Evolutionary conservation across 192 early-diverging fungal genomes (phyloP), one percentile per base, ranked within the genome.

Genomic region (Dissophora globulifera): DNA sequence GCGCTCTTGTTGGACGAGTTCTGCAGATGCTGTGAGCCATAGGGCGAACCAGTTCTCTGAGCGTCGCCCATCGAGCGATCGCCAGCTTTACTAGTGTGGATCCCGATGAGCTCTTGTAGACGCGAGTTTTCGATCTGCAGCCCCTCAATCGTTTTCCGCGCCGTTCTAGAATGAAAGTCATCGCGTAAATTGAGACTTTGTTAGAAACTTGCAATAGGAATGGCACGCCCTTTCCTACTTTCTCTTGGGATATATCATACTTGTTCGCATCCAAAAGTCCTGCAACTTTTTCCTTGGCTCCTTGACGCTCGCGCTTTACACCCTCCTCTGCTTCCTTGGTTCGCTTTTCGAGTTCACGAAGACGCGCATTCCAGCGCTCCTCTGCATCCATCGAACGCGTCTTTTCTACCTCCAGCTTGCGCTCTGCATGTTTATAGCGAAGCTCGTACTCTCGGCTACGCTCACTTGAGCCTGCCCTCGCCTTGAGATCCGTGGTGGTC

Each of bases 211-310:
- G n/a, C n/a, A n/a, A n/a, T n/a, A n/a, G n/a, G n/a, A n/a, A n/a
- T n/a, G n/a, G n/a, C n/a, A n/a, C n/a, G n/a, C n/a, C n/a, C n/a
- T n/a, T n/a, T n/a, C n/a, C n/a, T n/a, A n/a, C n/a, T n/a, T n/a
- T n/a, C n/a, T n/a, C 15, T 31, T 22, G 5, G 7, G 38, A 19
- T 15, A 15, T 7, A 35, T 38, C 68, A 1, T 79, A 82, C 81
- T 71, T 67, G 45, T 60, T 78, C 25, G 58, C 67, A 42, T 78
- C 78, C 19, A 57, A 10, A 12, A 83, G 68, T 15, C 60, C 67
- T 2, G 79, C 71, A 13, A 75, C 53, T 27, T 71, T 83, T 30
- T 79, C 81, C 46, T 79, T 69, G n/a, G 78, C 71, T 1, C 78
- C 67, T 52, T 83, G 70, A 17, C 71, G 66, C 49, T 83, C 81